phyloP scores from a whole-genome alignment of 1,139 yeast species.

The Yamadazyma sp. region DNA sequence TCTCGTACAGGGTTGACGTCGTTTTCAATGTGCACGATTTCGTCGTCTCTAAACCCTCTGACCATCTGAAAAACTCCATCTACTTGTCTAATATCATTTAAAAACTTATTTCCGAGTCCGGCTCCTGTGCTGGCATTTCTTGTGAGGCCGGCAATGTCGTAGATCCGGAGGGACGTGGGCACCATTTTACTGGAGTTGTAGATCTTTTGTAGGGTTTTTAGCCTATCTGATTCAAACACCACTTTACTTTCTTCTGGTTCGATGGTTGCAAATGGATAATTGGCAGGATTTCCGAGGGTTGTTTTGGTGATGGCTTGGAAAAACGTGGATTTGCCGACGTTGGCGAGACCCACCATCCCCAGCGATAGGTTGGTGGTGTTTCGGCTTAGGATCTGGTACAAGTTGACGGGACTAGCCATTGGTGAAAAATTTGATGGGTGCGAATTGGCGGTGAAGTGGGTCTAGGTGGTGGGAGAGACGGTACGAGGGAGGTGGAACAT shows the following conservation, averaged over 20 bases:
- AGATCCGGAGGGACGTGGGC: conserved; percentile 58
- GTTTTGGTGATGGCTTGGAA: conserved; percentile 73
- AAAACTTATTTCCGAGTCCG: conserved; percentile 73
- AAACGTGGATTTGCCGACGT: conserved; percentile 71
- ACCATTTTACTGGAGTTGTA: conserved; percentile 53
- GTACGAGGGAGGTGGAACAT: background rate
- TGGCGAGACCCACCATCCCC: conserved; percentile 72
- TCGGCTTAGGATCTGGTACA: conserved; percentile 40
- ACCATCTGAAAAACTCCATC: conserved; percentile 76
- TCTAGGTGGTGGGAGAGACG: too few relatives aligned
- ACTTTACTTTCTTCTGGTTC: conserved; percentile 70
- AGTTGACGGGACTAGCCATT: conserved; percentile 6
- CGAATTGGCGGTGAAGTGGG: background rate
- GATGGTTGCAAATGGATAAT: conserved; percentile 79
- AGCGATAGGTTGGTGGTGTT: conserved; percentile 54
- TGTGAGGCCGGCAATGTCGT: conserved; percentile 75
- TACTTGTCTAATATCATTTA: conserved; percentile 68
- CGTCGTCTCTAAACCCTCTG: conserved; percentile 66
- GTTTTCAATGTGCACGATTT: conserved; percentile 68
- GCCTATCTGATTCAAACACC: conserved; percentile 51
- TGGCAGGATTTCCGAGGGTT: conserved; percentile 71
- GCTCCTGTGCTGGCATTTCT: conserved; percentile 75
- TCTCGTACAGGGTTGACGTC: conserved; percentile 67
- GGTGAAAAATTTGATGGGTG: background rate
- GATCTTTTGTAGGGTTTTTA: conserved; percentile 44